Evolutionary conservation across 441 rosid genomes (phyloP), one percentile per base, ranked within the genome.

Genomic region (Codiaeum variegatum): DNA sequence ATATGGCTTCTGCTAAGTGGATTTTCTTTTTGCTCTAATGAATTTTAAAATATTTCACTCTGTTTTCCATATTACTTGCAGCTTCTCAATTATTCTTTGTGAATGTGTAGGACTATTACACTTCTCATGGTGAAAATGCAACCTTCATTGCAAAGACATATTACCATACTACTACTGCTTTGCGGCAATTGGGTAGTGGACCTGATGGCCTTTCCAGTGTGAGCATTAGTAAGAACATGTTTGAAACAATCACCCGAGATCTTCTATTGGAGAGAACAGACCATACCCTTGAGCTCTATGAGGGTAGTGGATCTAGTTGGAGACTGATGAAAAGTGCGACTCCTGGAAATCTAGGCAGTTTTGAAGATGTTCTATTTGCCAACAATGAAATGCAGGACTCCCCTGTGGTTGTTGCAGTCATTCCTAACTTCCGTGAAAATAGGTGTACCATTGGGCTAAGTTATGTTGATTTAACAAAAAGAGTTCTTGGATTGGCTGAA

Each of bases 231-330:
- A 95, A 78, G 81, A 93, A 83, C 79, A 91, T 95, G 97, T 93
- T 95, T 49, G 99, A 95, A 79, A 89, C 92, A 0, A 85, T 95
- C 76, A 85, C 85, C 62, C 85, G 99, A 40, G 92, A 95, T 82
- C 87, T 95, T 80, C 93, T 95, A 58, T 81, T 93, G 85, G 99
- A 93, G 79, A 85, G 97, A 75, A 93, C 94, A 40, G 97, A 93
- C 76, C 98, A 86, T 55, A 93, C 97, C 5, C 81, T 93, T 47
- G 98, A 95, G 83, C 87, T 93, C 70, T 95, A 89, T 54, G 97
- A 93, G 62, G 99, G 99, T 32, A 93, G 91, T 76, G 98, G 98
- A 36, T 91, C 99, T 64, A 89, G 89, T 66, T 95, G 99, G 98
- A 91, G 85, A 75, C 82, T 93, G 70, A 85, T 87, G 74, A 95